A percentile compares a stretch with the other conserved stretches of the same genome.
Evolutionary conservation across 2,329 filamentous ascomycete species (phyloP).

Genomic region (Apiospora koreana): DNA sequence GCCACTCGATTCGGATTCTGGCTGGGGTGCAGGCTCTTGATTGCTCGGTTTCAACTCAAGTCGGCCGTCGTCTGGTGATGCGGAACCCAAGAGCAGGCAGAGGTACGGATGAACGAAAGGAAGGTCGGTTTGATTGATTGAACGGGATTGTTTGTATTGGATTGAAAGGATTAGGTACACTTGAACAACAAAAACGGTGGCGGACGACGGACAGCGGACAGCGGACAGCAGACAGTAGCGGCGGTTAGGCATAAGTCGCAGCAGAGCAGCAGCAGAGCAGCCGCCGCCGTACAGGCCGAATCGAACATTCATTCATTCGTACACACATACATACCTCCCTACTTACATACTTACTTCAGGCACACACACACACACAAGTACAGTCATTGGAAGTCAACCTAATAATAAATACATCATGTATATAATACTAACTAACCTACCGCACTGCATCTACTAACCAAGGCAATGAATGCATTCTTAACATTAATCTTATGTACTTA

Average conservation of each 20-base stretch:
- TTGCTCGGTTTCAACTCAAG: not conserved
- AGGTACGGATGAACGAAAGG: slow-evolving; percentile 1
- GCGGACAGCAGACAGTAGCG: not conserved
- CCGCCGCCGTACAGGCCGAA: not conserved
- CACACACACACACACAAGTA: too few species aligned
- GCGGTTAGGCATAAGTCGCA: slow-evolving; percentile 2
- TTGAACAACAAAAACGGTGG: not conserved
- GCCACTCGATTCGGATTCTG: not conserved
- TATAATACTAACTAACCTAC: too few species aligned
- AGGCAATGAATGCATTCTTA: not conserved
- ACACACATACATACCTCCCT: too few species aligned
- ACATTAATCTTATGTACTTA: too few species aligned
- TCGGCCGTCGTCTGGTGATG: not conserved
- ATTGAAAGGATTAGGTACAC: slow-evolving; percentile 3
- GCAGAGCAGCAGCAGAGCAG: too few species aligned
- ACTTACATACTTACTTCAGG: not conserved
- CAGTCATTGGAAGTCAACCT: not conserved
- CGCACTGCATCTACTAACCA: not conserved
- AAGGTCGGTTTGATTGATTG: not conserved
- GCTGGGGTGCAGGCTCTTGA: not conserved
- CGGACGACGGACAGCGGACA: not conserved
- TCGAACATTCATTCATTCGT: not conserved
- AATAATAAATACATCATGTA: too few species aligned
- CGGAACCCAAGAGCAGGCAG: not conserved
- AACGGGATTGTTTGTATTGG: not conserved